Percentiles rank a stretch among this genome's conserved stretches.
Conservation (phyloP, 768 basidiomycete genomes). For the Suillus occidentalis region DNA sequence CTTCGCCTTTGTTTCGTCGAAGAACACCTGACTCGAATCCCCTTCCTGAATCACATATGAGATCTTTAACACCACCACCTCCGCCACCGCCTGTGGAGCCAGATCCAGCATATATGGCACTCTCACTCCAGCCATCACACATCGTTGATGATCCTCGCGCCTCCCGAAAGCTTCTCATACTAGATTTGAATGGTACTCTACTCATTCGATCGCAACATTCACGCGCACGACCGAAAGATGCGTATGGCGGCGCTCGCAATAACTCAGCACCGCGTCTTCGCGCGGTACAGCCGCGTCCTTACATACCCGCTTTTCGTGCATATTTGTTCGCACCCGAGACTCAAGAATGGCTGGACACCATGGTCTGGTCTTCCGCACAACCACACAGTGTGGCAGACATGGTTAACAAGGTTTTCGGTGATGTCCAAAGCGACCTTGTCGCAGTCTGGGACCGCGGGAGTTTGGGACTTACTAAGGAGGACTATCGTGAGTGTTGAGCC, state of each 20-base stretch:
- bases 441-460: slow-evolving; percentile 83
- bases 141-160: slow-evolving; percentile 24
- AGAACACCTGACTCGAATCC: slow-evolving; percentile 10
- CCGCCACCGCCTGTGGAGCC: slow-evolving; percentile 22
- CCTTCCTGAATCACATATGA: slow-evolving; percentile 1
- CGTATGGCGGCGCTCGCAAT: slow-evolving; percentile 2
- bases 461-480: slow-evolving; percentile 56
- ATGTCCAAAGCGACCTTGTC: slow-evolving; percentile 40
- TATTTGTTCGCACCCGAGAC: slow-evolving; percentile 66
- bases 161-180: slow-evolving; percentile 63
- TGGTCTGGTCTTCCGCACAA: slow-evolving; percentile 89
- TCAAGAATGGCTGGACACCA: slow-evolving; percentile 72
- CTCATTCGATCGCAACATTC: slow-evolving; percentile 54
- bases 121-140: slow-evolving; percentile 30
- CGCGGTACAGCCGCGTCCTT: slow-evolving; percentile 60
- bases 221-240: slow-evolving; percentile 17
- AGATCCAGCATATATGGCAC: slow-evolving; percentile 36
- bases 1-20: slow-evolving; percentile 12
- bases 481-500: slow-evolving; percentile 62
- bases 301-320: slow-evolving; percentile 55
- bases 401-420: slow-evolving; percentile 62
- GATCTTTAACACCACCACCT: slow-evolving; percentile 12
- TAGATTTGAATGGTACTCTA: slow-evolving; percentile 78
- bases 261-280: slow-evolving; percentile 29
- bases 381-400: slow-evolving; percentile 77